Evolutionary conservation across 768 basidiomycete genomes (phyloP), one percentile per base, ranked within the genome.

Genomic region (Xerocomus brunneocitrinus): DNA sequence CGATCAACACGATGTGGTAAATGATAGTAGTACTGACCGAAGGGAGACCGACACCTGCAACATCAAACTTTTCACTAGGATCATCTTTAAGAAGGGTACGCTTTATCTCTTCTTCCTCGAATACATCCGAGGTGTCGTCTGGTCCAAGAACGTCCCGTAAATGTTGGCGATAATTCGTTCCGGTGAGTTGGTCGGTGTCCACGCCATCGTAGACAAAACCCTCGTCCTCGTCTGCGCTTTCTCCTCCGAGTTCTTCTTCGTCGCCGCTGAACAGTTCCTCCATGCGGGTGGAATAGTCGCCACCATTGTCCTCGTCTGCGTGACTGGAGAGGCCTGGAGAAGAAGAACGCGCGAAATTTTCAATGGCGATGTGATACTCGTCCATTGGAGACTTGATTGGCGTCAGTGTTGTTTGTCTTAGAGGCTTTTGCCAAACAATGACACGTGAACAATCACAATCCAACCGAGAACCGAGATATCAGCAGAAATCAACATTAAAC

Each of bases 141-240:
- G 77, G 73, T 16, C 83, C 89, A 35, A 93, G 76, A 24, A 88
- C 83, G 47, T 90, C 87, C 42, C 82, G 77, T 47, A 94, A 70
- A 59, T 82, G 85, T 54, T 85, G 81, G 10, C 72, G 73, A 66
- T 94, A 94, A 48, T 77, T 79, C 35, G 74, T 72, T 14, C 76
- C 69, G 0, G 75, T 67, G 40, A 71, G 60, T 13, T 71, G 61
- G 34, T 67, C 68, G 5, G 83, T 79, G 60, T 93, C 89, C 22
- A 82, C 72, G 28, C 89, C 91, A 28, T 76, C 75, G 63, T 92
- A 94, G 28, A 91, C 55, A 59, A 93, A 93, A 0, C 72, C 82
- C 30, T 80, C 84, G 10, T 80, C 82, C 0, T 75, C 76, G 10
- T 80, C 82, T 0, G 75, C 76, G 1, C 77, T 75, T 55, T 74